Conservation (phyloP, 495 filamentous ascomycete species). For the Hamigera avellanea region DNA sequence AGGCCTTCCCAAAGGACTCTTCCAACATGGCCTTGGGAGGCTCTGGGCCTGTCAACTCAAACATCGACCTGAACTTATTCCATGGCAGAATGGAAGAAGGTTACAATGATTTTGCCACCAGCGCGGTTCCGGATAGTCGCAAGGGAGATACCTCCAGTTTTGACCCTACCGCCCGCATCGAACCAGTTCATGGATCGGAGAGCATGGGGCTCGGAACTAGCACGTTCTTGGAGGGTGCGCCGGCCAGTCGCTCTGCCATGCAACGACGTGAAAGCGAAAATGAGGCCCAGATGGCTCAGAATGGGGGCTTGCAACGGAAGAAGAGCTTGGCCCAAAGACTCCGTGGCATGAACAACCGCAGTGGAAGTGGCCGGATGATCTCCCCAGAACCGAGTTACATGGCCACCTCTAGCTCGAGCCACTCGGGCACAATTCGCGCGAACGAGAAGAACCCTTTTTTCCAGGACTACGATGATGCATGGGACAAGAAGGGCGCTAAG, state of each 20-base stretch:
- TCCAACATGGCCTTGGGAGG: constrained; percentile 88
- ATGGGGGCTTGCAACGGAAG: constrained; percentile 70
- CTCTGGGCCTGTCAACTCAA: constrained; percentile 68
- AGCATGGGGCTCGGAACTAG: constrained; percentile 81
- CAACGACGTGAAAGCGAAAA: constrained; percentile 61
- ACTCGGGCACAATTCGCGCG: constrained; percentile 16
- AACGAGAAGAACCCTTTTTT: constrained; percentile 79
- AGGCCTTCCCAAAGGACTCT: constrained; percentile 87
- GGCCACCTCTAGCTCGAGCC: constrained; percentile 17
- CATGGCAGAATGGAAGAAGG: constrained; percentile 77
- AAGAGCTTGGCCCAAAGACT: constrained; percentile 87
- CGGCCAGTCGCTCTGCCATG: constrained; percentile 74
- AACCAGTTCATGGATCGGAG: constrained; percentile 73
- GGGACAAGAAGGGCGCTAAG: constrained; percentile 54
- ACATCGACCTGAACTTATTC: constrained; percentile 73
- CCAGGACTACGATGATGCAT: constrained; percentile 64
- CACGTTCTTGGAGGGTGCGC: constrained; percentile 91
- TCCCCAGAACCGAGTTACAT: constrained; percentile 40
- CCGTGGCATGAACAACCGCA: constrained; percentile 49
- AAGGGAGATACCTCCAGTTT: constrained; percentile 38
- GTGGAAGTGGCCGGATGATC: constrained; percentile 37
- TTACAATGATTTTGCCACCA: constrained; percentile 61
- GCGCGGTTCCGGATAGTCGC: constrained; percentile 20
- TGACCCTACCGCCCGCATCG: constrained; percentile 46
- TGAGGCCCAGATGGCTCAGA: constrained; percentile 29